Evolutionary conservation across 2,329 filamentous ascomycete genomes (phyloP), one percentile per base, ranked within the genome.

Genomic region (Ilyonectria robusta): DNA sequence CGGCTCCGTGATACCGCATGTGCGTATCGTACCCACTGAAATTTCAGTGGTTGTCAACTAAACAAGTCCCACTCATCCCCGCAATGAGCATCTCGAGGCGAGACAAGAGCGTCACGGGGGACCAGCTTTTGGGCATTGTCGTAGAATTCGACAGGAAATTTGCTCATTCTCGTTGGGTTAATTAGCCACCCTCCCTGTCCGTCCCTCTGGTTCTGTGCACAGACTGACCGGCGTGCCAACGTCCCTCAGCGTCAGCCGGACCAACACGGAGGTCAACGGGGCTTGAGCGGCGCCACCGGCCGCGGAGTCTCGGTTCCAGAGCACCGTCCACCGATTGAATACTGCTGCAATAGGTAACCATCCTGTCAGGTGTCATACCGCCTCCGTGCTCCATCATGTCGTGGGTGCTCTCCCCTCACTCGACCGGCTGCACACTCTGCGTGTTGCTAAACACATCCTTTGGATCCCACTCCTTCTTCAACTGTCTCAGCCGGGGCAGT

Each of bases 381-480:
- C 15, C 21, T 46, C 13, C 37, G 11, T 23, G 5, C 13, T n/a
- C 9, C 44, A 9, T n/a, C n/a, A 8, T 42, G 1, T 6, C 23
- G 17, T 6, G 9, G 10, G 13, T 9, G 9, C 21, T 26, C n/a
- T n/a, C 66, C 3, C 29, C 6, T 66, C 29, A 66, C 13, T 81
- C 59, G 79, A 64, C 66, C 5, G 72, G 70, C n/a, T 64, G 61
- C 3, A 76, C 66, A 4, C 72, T 69, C 69, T 84, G 82, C 2
- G 82, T 81, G 40, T 82, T 81, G 67, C 81, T 78, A 37, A 84
- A 83, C 10, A 83, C 54, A 44, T 84, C 75, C 1, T 74, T 67
- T 2, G 82, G 80, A 46, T 83, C 79, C 21, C 80, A 72, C 9
- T 29, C 55, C 21, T 73, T 74, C 77, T 84, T 84, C 50, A 84